Conservation (phyloP, 2,329 filamentous ascomycete species). For the Diaporthe destruens region DNA sequence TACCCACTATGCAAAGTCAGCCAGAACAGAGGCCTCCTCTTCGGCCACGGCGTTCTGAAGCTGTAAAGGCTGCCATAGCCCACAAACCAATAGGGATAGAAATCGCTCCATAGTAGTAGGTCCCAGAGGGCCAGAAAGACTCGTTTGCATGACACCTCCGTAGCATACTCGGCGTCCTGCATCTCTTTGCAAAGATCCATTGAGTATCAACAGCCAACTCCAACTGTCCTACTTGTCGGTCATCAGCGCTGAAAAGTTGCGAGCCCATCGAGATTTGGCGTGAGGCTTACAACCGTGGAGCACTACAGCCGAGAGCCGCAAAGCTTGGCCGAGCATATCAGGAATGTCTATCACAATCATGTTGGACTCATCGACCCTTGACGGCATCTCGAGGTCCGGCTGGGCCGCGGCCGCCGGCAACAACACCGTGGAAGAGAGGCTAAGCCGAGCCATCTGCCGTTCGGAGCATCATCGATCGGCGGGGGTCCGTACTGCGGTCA, state of each 20-base stretch:
- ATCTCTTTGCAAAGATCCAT: not conserved
- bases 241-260: not conserved
- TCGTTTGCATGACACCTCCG: not conserved
- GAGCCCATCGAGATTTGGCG: not conserved
- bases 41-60: not conserved
- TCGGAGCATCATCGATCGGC: constrained; percentile 4
- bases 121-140: not conserved
- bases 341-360: constrained; percentile 1
- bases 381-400: not conserved
- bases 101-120: constrained; percentile 14
- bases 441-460: constrained; percentile 30
- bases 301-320: constrained; percentile 6
- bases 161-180: not conserved
- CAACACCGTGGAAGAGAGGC: constrained; percentile 4
- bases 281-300: constrained; percentile 7
- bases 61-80: constrained; percentile 19
- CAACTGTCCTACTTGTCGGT: not conserved
- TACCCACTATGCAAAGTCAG: not conserved
- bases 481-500: constrained; percentile 25
- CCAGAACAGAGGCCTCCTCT: not conserved
- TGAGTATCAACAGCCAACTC: not conserved
- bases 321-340: not conserved
- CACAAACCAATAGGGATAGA: constrained; percentile 26
- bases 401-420: constrained; percentile 35
- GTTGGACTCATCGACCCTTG: not conserved